Conservation (phyloP, 805 yeast species). For the Candida fluviatilis region DNA sequence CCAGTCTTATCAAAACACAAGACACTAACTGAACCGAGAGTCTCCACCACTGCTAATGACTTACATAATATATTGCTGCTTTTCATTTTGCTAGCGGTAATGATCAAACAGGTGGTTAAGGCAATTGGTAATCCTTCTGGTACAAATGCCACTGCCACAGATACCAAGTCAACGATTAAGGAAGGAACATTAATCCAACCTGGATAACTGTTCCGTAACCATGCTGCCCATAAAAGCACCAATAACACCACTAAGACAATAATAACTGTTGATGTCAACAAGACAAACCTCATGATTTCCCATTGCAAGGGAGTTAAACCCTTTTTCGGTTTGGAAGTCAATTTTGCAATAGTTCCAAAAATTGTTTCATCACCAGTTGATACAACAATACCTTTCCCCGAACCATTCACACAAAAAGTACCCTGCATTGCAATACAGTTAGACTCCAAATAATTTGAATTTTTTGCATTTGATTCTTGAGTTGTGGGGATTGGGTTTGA, state of each 20-base stretch:
- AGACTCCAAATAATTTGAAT: slow-evolving; percentile 40
- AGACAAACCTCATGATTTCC: slow-evolving; percentile 36
- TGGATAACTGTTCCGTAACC: slow-evolving; percentile 35
- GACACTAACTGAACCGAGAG: slow-evolving; percentile 52
- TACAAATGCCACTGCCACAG: slow-evolving; percentile 46
- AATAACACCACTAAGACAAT: slow-evolving; percentile 25
- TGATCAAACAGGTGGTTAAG: slow-evolving; percentile 44
- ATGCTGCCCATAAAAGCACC: slow-evolving; percentile 40
- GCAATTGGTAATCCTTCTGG: slow-evolving; percentile 53
- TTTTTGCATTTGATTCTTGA: slow-evolving; percentile 18
- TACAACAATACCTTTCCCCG: slow-evolving; percentile 42
- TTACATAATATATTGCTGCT: slow-evolving; percentile 42
- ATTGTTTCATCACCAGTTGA: slow-evolving; percentile 43
- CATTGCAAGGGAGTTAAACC: slow-evolving; percentile 39
- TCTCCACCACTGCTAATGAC: slow-evolving; percentile 47
- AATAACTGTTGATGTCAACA: slow-evolving; percentile 19
- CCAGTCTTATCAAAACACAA: slow-evolving; percentile 43
- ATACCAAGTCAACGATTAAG: slow-evolving; percentile 41
- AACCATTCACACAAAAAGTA: slow-evolving; percentile 39
- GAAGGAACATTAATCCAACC: slow-evolving; percentile 39
- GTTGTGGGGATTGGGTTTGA: slow-evolving; percentile 37
- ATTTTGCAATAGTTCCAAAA: slow-evolving; percentile 43
- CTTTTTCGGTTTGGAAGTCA: slow-evolving; percentile 36
- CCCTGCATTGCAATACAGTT: slow-evolving; percentile 45
- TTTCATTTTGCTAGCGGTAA: slow-evolving; percentile 46